Evolutionary conservation across 2,329 filamentous ascomycete species (phyloP).

Genomic region (Beauveria asiatica): DNA sequence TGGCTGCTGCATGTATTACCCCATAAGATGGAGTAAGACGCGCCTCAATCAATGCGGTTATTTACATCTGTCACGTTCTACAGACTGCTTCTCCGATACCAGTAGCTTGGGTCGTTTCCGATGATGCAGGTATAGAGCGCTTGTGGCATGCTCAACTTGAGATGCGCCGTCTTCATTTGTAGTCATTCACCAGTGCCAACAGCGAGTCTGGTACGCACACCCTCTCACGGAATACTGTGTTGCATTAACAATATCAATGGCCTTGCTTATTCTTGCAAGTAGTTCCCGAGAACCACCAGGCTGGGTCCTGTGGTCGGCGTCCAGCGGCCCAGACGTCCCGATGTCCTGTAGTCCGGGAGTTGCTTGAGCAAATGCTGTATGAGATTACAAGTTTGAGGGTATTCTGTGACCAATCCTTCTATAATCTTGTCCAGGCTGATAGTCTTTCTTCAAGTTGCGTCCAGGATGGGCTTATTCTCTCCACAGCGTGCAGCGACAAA

Average conservation of each 20-base stretch:
- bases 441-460: neutral
- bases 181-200: neutral
- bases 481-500: neutral
- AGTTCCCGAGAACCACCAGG: neutral
- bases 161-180: conserved; percentile 1
- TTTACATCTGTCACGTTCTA: conserved; percentile 6
- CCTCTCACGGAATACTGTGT: neutral
- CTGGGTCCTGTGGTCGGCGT: neutral
- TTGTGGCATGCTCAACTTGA: neutral
- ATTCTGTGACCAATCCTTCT: too few relatives aligned
- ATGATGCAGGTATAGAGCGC: conserved; percentile 1
- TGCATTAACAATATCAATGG: neutral
- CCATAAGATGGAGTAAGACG: conserved; percentile 4
- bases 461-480: neutral
- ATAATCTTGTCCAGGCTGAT: neutral
- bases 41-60: neutral
- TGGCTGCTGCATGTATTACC: neutral
- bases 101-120: neutral
- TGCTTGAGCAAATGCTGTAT: neutral
- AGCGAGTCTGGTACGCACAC: neutral
- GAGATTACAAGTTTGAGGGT: fast-evolving
- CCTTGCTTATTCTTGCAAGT: neutral
- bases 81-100: neutral
- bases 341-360: neutral
- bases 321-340: neutral